Evolutionary conservation across 768 basidiomycete genomes (phyloP), one percentile per base, ranked within the genome.

Genomic region (Mrakia blollopis): DNA sequence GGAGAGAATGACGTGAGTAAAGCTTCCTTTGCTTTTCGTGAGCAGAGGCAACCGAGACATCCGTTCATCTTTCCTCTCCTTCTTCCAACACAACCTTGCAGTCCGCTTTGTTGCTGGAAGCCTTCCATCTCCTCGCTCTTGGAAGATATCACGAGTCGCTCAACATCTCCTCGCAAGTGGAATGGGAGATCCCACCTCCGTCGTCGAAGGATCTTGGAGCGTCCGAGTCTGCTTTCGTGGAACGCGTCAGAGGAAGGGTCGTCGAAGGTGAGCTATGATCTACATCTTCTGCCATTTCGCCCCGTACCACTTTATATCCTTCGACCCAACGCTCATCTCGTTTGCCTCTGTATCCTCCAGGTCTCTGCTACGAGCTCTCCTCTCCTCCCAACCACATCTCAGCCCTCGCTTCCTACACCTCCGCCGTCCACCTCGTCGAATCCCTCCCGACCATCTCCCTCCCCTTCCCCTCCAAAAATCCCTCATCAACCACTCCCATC

Each of bases 201-300:
- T 30, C n/a, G n/a, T 35, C 63, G 23, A 65, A 65, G 60, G 11
- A 41, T 47, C 52, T 35, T 37, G 28, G 25, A 35, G 23, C 44
- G 14, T n/a, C 32, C 44, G 81, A 25, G 89, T 90, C 92, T 80
- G 87, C 89, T 0, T 85, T 90, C 79, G 86, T 87, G 21, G 92
- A 94, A 81, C 87, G 89, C 3, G 84, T 94, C 76, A 88, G 93
- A 52, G 91, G 91, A 70, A 84, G 90, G 67, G 93, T 92, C 82
- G 84, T 94, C 35, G 88, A 91, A 86, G 93, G 93, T 92, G 50
- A 79, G 85, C 82, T 7, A n/a, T 5, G 23, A 50, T 21, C 18
- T 5, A n/a, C n/a, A n/a, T 44, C 44, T 50, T 18, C 47, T 50
- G 16, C 47, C 16, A 18, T 6, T 52, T 30, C 18, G 44, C 10